phyloP scores from a whole-genome alignment of 106 monocot species.

The Chionographis japonica region DNA sequence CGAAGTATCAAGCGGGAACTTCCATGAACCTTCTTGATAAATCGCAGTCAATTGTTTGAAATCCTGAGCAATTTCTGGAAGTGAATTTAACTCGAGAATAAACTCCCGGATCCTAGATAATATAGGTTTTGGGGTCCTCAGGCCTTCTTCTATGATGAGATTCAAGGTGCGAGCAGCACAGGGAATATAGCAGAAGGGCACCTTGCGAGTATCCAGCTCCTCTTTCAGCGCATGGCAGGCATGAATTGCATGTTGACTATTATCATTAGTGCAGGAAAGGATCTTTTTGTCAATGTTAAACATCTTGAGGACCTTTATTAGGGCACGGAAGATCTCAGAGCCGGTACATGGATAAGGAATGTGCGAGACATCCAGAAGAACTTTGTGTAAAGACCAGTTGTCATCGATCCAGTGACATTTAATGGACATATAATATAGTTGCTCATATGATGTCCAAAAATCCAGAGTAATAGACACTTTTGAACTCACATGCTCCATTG shows the following conservation, averaged over 20 bases:
- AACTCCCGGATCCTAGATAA: conserved; percentile 73
- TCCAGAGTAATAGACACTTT: conserved; percentile 70
- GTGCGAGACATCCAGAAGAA: conserved; percentile 71
- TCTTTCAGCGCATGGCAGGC: conserved; percentile 69
- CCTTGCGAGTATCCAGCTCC: conserved; percentile 58
- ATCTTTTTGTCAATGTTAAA: conserved; percentile 65
- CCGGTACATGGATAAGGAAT: conserved; percentile 62
- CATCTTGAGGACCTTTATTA: conserved; percentile 38
- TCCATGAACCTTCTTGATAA: conserved; percentile 83
- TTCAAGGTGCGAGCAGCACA: conserved; percentile 78
- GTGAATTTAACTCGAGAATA: conserved; percentile 51
- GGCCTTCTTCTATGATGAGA: conserved; percentile 64
- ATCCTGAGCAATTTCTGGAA: conserved; percentile 49
- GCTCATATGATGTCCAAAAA: conserved; percentile 86
- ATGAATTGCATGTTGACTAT: conserved; percentile 50
- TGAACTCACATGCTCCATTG: conserved; percentile 46
- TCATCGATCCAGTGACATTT: conserved; percentile 84
- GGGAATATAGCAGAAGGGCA: conserved; percentile 60
- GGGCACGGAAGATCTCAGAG: conserved; percentile 45
- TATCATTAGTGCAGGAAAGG: conserved; percentile 70
- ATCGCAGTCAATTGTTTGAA: conserved; percentile 52
- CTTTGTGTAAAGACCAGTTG: conserved; percentile 59
- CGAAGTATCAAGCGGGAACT: conserved; percentile 89
- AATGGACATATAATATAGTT: conserved; percentile 66
- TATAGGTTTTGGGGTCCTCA: conserved; percentile 48